phyloP scores from a whole-genome alignment of 2,329 filamentous ascomycete species.

The Paecilomyces sp. region DNA sequence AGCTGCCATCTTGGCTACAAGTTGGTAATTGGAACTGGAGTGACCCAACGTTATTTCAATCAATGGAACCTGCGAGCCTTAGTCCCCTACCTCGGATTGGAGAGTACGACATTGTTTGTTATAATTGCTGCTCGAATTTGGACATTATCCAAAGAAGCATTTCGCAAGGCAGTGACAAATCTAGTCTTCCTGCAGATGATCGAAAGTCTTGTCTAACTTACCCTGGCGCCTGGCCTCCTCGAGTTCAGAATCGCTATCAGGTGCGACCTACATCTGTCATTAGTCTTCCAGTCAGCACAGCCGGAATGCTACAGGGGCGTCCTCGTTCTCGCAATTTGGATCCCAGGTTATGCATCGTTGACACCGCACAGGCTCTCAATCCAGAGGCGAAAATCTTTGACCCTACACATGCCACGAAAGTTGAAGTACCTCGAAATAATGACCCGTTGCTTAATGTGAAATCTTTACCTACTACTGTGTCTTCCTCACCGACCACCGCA shows the following conservation, averaged over 20 bases:
- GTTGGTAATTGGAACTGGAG: conserved; percentile 18
- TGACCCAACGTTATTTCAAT: conserved; percentile 8
- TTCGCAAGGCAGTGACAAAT: conserved; percentile 12
- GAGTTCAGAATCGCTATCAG: not conserved
- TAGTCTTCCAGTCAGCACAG: not conserved
- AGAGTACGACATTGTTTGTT: conserved; percentile 27
- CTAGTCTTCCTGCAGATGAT: not conserved
- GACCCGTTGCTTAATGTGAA: not conserved
- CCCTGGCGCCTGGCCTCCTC: not conserved
- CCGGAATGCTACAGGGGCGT: conserved; percentile 5
- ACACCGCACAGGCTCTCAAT: not conserved
- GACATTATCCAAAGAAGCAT: conserved; percentile 17
- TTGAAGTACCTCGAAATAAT: not conserved
- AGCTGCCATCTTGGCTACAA: conserved; percentile 31
- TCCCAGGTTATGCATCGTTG: conserved; percentile 5
- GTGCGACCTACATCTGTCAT: not conserved
- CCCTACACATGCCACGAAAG: not conserved
- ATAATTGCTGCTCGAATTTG: conserved; percentile 17
- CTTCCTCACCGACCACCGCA: not conserved
- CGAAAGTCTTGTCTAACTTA: not conserved
- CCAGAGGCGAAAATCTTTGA: conserved; percentile 1
- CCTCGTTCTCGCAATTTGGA: conserved; percentile 4
- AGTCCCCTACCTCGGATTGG: conserved; percentile 18
- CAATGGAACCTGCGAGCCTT: conserved; percentile 16
- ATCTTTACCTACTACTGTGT: not conserved